Percentiles rank a stretch among this genome's conserved stretches.
These are phyloP conservation scores for Fusarium albosuccineum DNA, from an alignment of 2,329 filamentous ascomycete genomes.

Conservation along the genomic window DNA sequence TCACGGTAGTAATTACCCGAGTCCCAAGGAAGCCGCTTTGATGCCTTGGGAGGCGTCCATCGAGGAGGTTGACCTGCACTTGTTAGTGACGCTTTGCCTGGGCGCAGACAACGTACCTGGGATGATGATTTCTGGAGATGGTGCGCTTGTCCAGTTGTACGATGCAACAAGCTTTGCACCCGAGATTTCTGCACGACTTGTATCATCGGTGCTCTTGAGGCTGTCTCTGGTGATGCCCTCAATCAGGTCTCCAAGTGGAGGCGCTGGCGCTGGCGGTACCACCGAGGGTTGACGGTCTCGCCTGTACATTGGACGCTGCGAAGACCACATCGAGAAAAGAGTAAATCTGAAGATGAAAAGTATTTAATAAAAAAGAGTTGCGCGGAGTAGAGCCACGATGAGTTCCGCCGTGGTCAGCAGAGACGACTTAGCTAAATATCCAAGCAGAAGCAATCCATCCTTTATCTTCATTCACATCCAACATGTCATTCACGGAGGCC, in stretches of 20 bases:
- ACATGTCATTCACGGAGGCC: slow-evolving; percentile 1
- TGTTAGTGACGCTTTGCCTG: slow-evolving; percentile 5
- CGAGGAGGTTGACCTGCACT: slow-evolving; percentile 39
- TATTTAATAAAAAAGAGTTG: no score
- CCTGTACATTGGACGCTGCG: not conserved
- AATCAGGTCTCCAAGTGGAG: slow-evolving; percentile 43
- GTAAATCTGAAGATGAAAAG: not conserved
- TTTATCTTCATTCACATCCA: slow-evolving; percentile 7
- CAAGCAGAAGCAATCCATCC: no score
- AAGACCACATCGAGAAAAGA: slow-evolving; percentile 9
- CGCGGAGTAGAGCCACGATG: no score
- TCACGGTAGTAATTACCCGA: slow-evolving; percentile 66
- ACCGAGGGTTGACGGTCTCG: not conserved
- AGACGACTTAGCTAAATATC: not conserved
- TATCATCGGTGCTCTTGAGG: slow-evolving; percentile 1
- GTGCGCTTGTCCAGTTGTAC: slow-evolving; percentile 63
- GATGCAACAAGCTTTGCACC: slow-evolving; percentile 58
- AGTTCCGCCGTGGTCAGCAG: no score
- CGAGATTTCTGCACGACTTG: slow-evolving; percentile 46
- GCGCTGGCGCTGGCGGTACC: slow-evolving; percentile 19
- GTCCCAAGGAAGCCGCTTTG: slow-evolving; percentile 49
- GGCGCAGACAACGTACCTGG: slow-evolving; percentile 50
- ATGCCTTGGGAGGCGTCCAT: slow-evolving; percentile 35
- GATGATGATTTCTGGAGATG: slow-evolving; percentile 58
- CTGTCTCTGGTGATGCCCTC: slow-evolving; percentile 29